These are phyloP conservation scores for Achaetomium macrosporum DNA, from an alignment of 2,329 filamentous ascomycete species.

Conservation along the genomic window DNA sequence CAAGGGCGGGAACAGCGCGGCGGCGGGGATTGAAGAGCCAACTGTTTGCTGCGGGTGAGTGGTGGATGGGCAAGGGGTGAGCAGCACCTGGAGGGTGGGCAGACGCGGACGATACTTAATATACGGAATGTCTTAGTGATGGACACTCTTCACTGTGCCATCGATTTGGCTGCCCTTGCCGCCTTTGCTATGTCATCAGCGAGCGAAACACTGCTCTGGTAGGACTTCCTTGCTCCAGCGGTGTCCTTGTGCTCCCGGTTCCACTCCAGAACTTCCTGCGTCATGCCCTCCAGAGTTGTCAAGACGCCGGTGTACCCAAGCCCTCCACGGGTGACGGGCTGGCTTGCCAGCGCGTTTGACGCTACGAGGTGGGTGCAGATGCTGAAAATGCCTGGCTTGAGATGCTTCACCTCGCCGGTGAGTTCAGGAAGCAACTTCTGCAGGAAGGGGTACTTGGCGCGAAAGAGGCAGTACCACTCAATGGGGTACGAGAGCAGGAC, in stretches of 20 bases:
- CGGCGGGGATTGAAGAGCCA: slow-evolving; percentile 38
- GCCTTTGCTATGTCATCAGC: slow-evolving; percentile 35
- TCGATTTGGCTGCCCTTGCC: slow-evolving; percentile 3
- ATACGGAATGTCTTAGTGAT: slow-evolving; percentile 1
- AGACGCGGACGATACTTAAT: not conserved
- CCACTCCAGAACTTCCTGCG: slow-evolving; percentile 38
- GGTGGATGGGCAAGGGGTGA: no score
- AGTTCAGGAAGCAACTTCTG: slow-evolving; percentile 29
- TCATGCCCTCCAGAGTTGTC: slow-evolving; percentile 37
- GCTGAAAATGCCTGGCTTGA: slow-evolving; percentile 37
- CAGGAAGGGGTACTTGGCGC: slow-evolving; percentile 25
- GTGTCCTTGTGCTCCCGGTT: slow-evolving; percentile 32
- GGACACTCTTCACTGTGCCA: not conserved
- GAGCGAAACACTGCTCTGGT: slow-evolving; percentile 35
- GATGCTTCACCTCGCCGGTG: slow-evolving; percentile 30
- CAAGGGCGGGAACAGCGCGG: slow-evolving; percentile 21
- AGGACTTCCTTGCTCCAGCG: slow-evolving; percentile 25
- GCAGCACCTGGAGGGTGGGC: not conserved
- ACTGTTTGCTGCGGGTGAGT: slow-evolving; percentile 42
- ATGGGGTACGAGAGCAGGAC: slow-evolving; percentile 33
- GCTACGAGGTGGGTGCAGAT: slow-evolving; percentile 37
- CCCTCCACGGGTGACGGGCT: slow-evolving; percentile 32
- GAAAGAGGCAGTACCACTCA: slow-evolving; percentile 34
- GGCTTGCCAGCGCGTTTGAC: slow-evolving; percentile 29
- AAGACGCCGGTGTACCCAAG: slow-evolving; percentile 35